These are phyloP conservation scores for Albophoma yamanashiensis DNA, from an alignment of 2,329 filamentous ascomycete genomes.

Conservation along the genomic window DNA sequence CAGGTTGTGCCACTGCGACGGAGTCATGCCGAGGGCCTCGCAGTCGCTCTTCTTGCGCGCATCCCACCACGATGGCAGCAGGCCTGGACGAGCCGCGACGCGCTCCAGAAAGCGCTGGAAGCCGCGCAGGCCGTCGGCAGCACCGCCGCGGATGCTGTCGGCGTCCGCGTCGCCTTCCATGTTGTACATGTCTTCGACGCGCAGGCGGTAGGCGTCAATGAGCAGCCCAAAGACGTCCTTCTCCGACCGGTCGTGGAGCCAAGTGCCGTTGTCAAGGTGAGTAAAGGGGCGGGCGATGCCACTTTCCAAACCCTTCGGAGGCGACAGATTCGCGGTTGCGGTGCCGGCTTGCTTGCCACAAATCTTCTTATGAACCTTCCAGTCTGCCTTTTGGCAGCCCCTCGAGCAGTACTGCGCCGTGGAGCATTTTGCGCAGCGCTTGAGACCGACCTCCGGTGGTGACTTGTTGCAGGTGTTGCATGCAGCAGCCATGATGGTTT, in stretches of 20 bases:
- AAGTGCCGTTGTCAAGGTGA: conserved; percentile 26
- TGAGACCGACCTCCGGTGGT: conserved; percentile 17
- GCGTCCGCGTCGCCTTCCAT: conserved; percentile 13
- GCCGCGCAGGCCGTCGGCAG: conserved; percentile 11
- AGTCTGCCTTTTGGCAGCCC: conserved; percentile 40
- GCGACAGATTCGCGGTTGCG: conserved; percentile 1
- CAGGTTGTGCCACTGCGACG: conserved; percentile 14
- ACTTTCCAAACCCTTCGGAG: conserved; percentile 17
- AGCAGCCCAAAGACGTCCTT: conserved; percentile 33
- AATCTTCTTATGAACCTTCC: conserved; percentile 35
- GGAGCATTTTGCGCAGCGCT: conserved; percentile 36
- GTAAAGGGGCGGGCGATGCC: conserved; percentile 25
- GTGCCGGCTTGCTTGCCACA: conserved; percentile 20
- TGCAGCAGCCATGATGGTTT: background rate
- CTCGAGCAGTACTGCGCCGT: conserved; percentile 36
- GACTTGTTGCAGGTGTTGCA: conserved; percentile 19
- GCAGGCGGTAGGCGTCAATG: conserved; percentile 37
- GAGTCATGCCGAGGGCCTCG: background rate
- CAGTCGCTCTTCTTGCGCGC: conserved; percentile 16
- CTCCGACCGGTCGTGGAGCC: conserved; percentile 31
- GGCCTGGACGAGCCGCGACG: conserved; percentile 8
- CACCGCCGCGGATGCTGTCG: conserved; percentile 19
- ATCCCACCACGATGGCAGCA: conserved; percentile 29
- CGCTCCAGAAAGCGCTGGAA: conserved; percentile 26
- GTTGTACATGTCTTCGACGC: conserved; percentile 24